Evolutionary conservation across 768 basidiomycete species (phyloP).

Genomic region (Sutorius australiensis): DNA sequence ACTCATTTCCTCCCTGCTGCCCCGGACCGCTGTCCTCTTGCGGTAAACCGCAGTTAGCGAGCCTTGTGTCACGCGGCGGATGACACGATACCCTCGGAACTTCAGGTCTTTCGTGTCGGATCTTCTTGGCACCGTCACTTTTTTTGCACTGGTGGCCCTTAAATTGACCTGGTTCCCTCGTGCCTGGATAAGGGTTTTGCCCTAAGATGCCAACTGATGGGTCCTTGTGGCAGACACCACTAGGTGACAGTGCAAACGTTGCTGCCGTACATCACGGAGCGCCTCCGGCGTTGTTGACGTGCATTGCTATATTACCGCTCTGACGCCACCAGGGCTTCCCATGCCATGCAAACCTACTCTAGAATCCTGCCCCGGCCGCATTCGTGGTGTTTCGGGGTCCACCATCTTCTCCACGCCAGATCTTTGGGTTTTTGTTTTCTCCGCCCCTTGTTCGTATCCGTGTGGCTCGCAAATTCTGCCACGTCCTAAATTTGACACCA

Average conservation of each 20-base stretch:
- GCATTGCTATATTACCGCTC: conserved; percentile 1
- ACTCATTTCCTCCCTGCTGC: conserved; percentile 4
- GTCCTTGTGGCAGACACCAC: not conserved
- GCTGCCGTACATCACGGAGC: conserved; percentile 11
- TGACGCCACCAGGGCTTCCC: not conserved
- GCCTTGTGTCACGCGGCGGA: conserved; percentile 6
- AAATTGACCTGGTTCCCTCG: conserved; percentile 8
- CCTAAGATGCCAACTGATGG: not conserved
- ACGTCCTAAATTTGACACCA: conserved; percentile 5
- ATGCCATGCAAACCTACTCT: not conserved
- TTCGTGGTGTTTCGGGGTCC: not conserved
- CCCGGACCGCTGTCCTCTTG: not conserved
- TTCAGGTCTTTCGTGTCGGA: not conserved
- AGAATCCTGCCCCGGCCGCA: not conserved
- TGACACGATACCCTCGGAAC: not conserved
- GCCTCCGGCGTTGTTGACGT: conserved; percentile 5
- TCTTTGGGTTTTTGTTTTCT: not conserved
- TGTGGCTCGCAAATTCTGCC: not conserved
- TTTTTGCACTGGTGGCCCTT: not conserved
- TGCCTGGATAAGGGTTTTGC: conserved; percentile 15
- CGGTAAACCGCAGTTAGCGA: not conserved
- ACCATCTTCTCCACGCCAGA: not conserved
- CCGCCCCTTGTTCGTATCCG: conserved; percentile 8
- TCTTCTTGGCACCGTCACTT: not conserved
- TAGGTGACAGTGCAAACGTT: not conserved